A percentile compares a stretch with the other conserved stretches of the same genome.
Conservation (phyloP, 106 monocot species). For the Dendrobium chrysotoxum region DNA sequence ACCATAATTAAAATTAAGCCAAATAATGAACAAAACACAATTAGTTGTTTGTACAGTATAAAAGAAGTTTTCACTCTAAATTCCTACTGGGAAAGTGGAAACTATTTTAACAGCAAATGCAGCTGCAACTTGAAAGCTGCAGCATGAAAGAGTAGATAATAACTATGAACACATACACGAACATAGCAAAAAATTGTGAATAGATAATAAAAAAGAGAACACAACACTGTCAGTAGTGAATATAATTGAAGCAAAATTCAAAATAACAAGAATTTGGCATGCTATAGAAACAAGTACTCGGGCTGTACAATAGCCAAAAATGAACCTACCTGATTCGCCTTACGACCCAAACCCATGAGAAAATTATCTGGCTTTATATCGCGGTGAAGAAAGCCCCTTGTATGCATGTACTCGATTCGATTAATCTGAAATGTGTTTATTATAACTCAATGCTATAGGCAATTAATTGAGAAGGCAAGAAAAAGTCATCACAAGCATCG, state of each 20-base stretch:
- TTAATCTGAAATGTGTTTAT: constrained; percentile 46
- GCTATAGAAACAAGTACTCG: not conserved
- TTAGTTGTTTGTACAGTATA: not conserved
- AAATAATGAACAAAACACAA: not conserved
- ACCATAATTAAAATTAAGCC: not conserved
- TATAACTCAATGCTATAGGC: too few relatives aligned
- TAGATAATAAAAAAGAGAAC: not conserved
- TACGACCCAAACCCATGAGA: constrained; percentile 86
- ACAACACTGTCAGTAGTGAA: not conserved
- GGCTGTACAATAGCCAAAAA: not conserved
- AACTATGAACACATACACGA: not conserved
- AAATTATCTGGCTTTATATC: constrained; percentile 97
- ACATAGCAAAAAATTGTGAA: not conserved
- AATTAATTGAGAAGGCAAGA: not conserved
- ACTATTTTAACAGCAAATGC: not conserved
- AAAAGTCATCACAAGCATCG: not conserved
- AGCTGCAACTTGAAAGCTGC: not conserved
- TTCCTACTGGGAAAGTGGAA: not conserved
- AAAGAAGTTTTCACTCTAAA: not conserved
- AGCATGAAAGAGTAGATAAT: not conserved
- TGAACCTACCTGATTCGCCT: constrained; percentile 64
- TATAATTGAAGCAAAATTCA: not conserved
- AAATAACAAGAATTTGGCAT: not conserved
- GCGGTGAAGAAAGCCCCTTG: constrained; percentile 86
- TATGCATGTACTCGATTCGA: constrained; percentile 83